A percentile compares a stretch with the other conserved stretches of the same genome.
Evolutionary conservation across 352 stramenopile species (phyloP).

Genomic region (Elongisporangium anandrum): DNA sequence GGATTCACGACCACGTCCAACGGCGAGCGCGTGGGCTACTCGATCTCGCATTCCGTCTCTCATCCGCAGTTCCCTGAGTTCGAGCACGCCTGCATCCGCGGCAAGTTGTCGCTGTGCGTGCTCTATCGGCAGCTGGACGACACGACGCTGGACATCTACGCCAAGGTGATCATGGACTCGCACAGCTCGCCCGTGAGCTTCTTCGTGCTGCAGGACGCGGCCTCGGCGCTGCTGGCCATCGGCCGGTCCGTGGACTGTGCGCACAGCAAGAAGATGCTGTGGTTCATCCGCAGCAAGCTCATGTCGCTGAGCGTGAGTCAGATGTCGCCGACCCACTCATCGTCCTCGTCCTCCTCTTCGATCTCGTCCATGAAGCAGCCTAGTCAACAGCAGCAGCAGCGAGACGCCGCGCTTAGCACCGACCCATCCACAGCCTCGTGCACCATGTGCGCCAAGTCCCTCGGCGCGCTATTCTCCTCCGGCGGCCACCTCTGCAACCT

Average conservation of each 20-base stretch:
- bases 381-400: slow-evolving; percentile 5
- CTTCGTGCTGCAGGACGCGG: slow-evolving; percentile 28
- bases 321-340: slow-evolving; percentile 16
- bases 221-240: slow-evolving; percentile 18
- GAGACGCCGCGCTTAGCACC: slow-evolving; percentile 4
- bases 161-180: slow-evolving; percentile 31
- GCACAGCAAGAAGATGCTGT: slow-evolving; percentile 53
- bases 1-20: slow-evolving; percentile 32
- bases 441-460: slow-evolving; percentile 12
- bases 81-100: slow-evolving; percentile 31
- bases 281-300: slow-evolving; percentile 27
- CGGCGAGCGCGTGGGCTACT: slow-evolving; percentile 46
- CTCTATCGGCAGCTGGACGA: slow-evolving; percentile 36
- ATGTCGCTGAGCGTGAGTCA: slow-evolving; percentile 3
- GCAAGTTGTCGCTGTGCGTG: slow-evolving; percentile 31
- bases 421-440: not conserved
- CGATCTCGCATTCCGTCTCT: slow-evolving; percentile 43
- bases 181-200: slow-evolving; percentile 29
- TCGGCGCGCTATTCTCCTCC: slow-evolving; percentile 13
- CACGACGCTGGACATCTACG: slow-evolving; percentile 35
- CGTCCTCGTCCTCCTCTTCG: slow-evolving; percentile 15
- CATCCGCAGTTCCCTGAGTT: slow-evolving; percentile 42
- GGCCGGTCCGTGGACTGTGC: slow-evolving; percentile 29
- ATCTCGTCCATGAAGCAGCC: slow-evolving; percentile 1
- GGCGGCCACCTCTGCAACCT: slow-evolving; percentile 15